phyloP scores from a whole-genome alignment of 257 asterid species.

The Solanum okadae region DNA sequence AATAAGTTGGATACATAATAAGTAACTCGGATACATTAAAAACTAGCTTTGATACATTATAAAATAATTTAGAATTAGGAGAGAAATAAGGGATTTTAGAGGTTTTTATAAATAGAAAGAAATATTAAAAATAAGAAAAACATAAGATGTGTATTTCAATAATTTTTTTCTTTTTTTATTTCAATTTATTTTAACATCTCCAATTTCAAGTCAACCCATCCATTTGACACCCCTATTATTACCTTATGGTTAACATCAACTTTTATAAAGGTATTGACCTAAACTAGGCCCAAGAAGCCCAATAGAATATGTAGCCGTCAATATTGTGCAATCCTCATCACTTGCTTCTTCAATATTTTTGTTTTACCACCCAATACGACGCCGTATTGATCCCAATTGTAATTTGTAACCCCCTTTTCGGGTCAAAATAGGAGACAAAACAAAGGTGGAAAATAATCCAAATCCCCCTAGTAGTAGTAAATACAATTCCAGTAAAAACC shows the following conservation, averaged over 20 bases:
- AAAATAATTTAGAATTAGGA: too few relatives aligned
- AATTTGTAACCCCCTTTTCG: not conserved
- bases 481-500: not conserved
- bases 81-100: too few relatives aligned
- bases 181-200: too few relatives aligned
- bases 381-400: not conserved
- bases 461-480: not conserved
- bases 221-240: too few relatives aligned
- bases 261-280: not conserved
- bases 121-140: too few relatives aligned
- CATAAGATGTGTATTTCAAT: too few relatives aligned
- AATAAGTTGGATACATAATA: too few relatives aligned
- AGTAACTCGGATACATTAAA: too few relatives aligned
- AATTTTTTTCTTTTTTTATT: too few relatives aligned
- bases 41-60: too few relatives aligned
- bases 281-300: not conserved
- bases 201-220: too few relatives aligned
- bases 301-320: not conserved
- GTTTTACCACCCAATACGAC: not conserved
- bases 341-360: not conserved
- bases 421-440: slow-evolving; percentile 15
- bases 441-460: not conserved
- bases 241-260: not conserved
- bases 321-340: not conserved
- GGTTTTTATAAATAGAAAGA: too few relatives aligned